Percentiles rank a stretch among this genome's conserved stretches.
Evolutionary conservation across 345 rosid genomes (phyloP).

Genomic region (Citrus australasica): DNA sequence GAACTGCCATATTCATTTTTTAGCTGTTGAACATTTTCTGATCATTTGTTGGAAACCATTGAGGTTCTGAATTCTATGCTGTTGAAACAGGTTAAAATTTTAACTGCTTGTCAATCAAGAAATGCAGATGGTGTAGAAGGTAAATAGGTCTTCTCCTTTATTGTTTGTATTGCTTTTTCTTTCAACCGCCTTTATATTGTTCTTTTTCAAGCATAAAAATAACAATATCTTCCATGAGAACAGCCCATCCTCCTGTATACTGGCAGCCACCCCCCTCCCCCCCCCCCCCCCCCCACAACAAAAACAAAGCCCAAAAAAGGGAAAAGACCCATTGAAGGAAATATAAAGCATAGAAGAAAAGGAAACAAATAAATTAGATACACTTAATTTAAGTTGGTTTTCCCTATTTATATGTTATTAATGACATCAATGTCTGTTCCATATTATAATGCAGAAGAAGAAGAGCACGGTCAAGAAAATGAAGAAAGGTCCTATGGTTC

Average conservation of each 20-base stretch:
- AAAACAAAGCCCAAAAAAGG: too few species aligned
- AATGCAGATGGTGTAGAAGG: conserved; percentile 54
- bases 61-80: conserved; percentile 6
- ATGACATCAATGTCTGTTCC: neutral
- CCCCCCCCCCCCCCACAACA: too few species aligned
- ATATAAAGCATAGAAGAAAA: neutral
- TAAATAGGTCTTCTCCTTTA: conserved; percentile 14
- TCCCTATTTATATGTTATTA: neutral
- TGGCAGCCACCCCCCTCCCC: too few species aligned
- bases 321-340: neutral
- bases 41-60: neutral
- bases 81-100: conserved; percentile 59
- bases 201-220: neutral
- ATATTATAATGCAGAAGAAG: conserved; percentile 32
- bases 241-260: neutral
- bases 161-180: neutral
- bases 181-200: neutral
- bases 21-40: neutral
- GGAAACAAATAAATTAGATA: neutral
- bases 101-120: conserved; percentile 78
- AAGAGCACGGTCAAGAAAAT: conserved; percentile 39
- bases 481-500: conserved; percentile 75
- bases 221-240: neutral
- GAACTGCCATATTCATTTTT: neutral
- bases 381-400: neutral